Evolutionary conservation across 305 asterid genomes (phyloP).

Genomic region (Solanum chacoense): DNA sequence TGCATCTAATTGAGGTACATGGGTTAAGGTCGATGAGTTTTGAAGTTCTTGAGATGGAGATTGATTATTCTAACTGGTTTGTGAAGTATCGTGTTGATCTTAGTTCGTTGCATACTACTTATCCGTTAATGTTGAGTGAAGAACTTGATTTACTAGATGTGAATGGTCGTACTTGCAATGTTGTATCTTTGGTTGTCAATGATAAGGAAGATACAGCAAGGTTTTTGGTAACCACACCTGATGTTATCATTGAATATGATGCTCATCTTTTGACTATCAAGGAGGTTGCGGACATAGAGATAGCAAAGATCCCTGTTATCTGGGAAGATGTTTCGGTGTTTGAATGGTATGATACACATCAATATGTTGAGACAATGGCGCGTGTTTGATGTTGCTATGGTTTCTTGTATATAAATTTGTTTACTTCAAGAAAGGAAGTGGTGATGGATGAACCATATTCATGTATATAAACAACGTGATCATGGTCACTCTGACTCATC

Average conservation of each 20-base stretch:
- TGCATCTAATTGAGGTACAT: slow-evolving; percentile 7
- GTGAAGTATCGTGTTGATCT: slow-evolving; percentile 25
- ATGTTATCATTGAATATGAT: background rate
- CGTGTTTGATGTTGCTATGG: background rate
- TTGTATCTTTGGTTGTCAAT: background rate
- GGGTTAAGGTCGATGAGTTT: background rate
- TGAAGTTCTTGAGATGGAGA: slow-evolving; percentile 18
- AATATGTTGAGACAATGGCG: slow-evolving; percentile 1
- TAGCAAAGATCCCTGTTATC: background rate
- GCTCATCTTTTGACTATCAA: background rate
- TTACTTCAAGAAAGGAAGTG: background rate
- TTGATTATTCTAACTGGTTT: slow-evolving; percentile 22
- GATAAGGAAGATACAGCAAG: background rate
- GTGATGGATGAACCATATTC: background rate
- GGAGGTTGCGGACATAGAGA: background rate
- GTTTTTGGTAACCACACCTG: background rate
- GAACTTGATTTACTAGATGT: background rate
- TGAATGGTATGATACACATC: background rate
- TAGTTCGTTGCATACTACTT: background rate
- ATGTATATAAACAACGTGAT: background rate
- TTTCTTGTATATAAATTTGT: background rate
- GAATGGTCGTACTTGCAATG: background rate
- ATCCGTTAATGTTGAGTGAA: background rate
- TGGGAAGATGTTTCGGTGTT: slow-evolving; percentile 5
- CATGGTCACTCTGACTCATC: background rate